These are phyloP conservation scores for Curvularia hawaiiensis DNA, from an alignment of 2,329 filamentous ascomycete genomes.

Conservation along the genomic window DNA sequence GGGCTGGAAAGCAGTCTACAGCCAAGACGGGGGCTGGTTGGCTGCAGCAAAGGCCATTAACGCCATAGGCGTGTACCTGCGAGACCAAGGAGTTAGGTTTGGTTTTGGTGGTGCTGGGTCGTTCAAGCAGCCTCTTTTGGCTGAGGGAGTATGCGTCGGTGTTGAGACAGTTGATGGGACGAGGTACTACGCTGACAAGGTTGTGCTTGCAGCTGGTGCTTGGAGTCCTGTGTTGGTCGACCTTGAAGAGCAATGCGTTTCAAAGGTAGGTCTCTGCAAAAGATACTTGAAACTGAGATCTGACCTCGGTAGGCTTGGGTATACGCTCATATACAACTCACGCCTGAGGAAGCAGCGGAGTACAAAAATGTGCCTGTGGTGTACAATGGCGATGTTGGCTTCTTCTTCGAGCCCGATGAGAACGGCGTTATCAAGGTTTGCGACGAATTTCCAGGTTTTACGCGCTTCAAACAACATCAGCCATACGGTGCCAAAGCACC, in stretches of 20 bases:
- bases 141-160: slow-evolving; percentile 46
- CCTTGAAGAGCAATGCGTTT: slow-evolving; percentile 47
- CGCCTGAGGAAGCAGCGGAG: slow-evolving; percentile 54
- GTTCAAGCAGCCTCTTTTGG: slow-evolving; percentile 52
- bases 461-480: slow-evolving; percentile 37
- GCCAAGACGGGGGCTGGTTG: slow-evolving; percentile 54
- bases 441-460: slow-evolving; percentile 62
- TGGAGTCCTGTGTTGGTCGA: slow-evolving; percentile 40
- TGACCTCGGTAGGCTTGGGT: slow-evolving; percentile 54
- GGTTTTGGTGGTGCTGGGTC: slow-evolving; percentile 52
- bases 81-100: slow-evolving; percentile 49
- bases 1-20: slow-evolving; percentile 55
- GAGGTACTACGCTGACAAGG: slow-evolving; percentile 51
- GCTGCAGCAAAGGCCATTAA: slow-evolving; percentile 56
- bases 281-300: neutral
- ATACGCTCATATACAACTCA: slow-evolving; percentile 59
- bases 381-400: slow-evolving; percentile 55
- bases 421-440: slow-evolving; percentile 57
- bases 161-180: slow-evolving; percentile 51
- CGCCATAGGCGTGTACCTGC: slow-evolving; percentile 50
- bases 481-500: slow-evolving; percentile 56
- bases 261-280: slow-evolving; percentile 54
- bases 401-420: slow-evolving; percentile 58
- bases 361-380: slow-evolving; percentile 61
- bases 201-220: slow-evolving; percentile 51